Evolutionary conservation across 768 basidiomycete species (phyloP).

Genomic region (Tricholoma sp.): DNA sequence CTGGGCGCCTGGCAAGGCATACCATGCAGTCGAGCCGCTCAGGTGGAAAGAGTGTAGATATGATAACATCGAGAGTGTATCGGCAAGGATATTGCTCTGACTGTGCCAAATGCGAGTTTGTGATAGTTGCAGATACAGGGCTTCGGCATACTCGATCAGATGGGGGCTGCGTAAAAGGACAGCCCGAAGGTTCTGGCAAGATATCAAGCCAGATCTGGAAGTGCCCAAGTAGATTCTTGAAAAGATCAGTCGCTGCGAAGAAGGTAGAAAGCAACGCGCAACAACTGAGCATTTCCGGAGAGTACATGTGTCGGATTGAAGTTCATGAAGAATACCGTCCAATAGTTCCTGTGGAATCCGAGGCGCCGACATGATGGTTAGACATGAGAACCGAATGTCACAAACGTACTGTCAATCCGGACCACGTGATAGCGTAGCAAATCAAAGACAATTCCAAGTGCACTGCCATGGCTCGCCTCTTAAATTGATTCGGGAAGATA

Average conservation of each 20-base stretch:
- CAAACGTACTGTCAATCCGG: no score
- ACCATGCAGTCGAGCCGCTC: background rate
- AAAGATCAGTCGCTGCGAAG: conserved; percentile 4
- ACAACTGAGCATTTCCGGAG: conserved; percentile 6
- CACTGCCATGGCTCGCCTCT: no score
- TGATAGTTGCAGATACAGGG: background rate
- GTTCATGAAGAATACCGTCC: conserved; percentile 3
- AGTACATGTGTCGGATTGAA: background rate
- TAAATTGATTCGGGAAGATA: no score
- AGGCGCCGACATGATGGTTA: background rate
- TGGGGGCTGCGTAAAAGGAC: background rate
- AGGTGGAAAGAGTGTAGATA: background rate
- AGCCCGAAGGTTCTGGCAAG: background rate
- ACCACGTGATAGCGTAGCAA: no score
- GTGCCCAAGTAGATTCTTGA: conserved; percentile 1
- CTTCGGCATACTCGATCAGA: background rate
- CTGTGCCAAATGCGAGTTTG: no score
- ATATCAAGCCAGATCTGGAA: background rate
- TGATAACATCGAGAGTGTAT: background rate
- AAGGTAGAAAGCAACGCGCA: conserved; percentile 2
- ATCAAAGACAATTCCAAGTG: no score
- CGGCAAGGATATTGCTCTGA: background rate
- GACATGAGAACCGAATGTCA: background rate
- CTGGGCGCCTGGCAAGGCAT: background rate
- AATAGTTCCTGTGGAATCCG: conserved; percentile 4